Percentiles rank a stretch among this genome's conserved stretches.
These are phyloP conservation scores for Ceratobasidium sp. DNA, from an alignment of 1,284 basidiomycete genomes.

Conservation along the genomic window DNA sequence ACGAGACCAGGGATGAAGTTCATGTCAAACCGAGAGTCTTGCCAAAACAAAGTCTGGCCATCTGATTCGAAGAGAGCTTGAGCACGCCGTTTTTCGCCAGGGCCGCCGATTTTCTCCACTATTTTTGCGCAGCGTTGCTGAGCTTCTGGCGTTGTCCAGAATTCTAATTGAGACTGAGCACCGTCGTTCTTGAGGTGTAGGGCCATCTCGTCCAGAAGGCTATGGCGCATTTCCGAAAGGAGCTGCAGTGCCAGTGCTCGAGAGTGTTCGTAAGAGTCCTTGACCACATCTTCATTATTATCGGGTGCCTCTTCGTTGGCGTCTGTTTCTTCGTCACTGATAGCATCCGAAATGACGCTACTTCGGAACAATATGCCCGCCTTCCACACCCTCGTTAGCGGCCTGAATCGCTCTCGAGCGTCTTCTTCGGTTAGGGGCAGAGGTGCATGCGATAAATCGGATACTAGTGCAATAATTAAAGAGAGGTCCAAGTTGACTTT, in stretches of 20 bases:
- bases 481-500: constrained; percentile 82
- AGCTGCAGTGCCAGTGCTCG: constrained; percentile 69
- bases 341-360: neutral
- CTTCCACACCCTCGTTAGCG: constrained; percentile 48
- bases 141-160: constrained; percentile 82
- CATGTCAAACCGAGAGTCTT: constrained; percentile 63
- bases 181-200: neutral
- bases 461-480: constrained; percentile 79
- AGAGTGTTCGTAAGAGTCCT: constrained; percentile 65
- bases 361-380: constrained; percentile 29
- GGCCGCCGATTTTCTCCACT: constrained; percentile 74
- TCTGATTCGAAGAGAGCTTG: constrained; percentile 59
- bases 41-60: constrained; percentile 61
- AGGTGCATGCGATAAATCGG: constrained; percentile 78
- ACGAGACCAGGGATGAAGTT: constrained; percentile 59
- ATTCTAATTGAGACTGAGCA: constrained; percentile 54
- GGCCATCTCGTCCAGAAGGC: constrained; percentile 62
- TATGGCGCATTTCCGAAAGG: constrained; percentile 73
- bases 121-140: constrained; percentile 71
- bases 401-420: constrained; percentile 67
- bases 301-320: constrained; percentile 66
- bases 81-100: constrained; percentile 64
- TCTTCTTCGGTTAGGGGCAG: constrained; percentile 65
- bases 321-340: constrained; percentile 56
- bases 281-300: constrained; percentile 69